Evolutionary conservation across 1,284 basidiomycete genomes (phyloP).

Genomic region (Papiliotrema laurentii): DNA sequence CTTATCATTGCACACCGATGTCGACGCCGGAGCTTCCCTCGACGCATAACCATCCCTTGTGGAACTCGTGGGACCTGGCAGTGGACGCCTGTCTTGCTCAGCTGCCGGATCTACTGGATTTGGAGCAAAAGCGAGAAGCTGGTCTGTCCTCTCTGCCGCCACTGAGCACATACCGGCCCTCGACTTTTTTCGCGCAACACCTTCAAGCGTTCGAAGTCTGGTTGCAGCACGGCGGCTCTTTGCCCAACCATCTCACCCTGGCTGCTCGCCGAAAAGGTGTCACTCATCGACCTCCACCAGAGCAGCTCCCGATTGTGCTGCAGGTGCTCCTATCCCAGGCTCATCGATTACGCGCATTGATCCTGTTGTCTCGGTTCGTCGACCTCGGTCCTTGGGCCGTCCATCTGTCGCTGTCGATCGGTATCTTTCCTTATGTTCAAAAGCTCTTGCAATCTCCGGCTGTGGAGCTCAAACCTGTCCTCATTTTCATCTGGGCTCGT

Average conservation of each 20-base stretch:
- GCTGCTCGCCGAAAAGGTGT: conserved; percentile 7
- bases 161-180: conserved; percentile 66
- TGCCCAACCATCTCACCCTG: conserved; percentile 50
- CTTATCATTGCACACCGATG: conserved; percentile 95
- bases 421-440: conserved; percentile 98
- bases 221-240: conserved; percentile 77
- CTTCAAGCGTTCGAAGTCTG: conserved; percentile 97
- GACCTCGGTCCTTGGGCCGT: conserved; percentile 99
- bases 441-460: conserved; percentile 93
- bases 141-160: conserved; percentile 37
- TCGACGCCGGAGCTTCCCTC: conserved; percentile 86
- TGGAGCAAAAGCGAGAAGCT: conserved; percentile 51
- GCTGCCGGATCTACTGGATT: conserved; percentile 74
- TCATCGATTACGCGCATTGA: conserved; percentile 89
- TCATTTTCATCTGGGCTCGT: conserved; percentile 98
- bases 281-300: conserved; percentile 54
- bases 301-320: conserved; percentile 94
- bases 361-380: conserved; percentile 94
- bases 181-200: conserved; percentile 92
- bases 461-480: conserved; percentile 90
- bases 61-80: conserved; percentile 97
- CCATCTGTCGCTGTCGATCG: conserved; percentile 92
- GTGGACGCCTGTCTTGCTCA: conserved; percentile 94
- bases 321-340: conserved; percentile 96
- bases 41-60: conserved; percentile 91